These are phyloP conservation scores for Dryadomyces sulphureus DNA, from an alignment of 2,329 filamentous ascomycete species.

Conservation along the genomic window DNA sequence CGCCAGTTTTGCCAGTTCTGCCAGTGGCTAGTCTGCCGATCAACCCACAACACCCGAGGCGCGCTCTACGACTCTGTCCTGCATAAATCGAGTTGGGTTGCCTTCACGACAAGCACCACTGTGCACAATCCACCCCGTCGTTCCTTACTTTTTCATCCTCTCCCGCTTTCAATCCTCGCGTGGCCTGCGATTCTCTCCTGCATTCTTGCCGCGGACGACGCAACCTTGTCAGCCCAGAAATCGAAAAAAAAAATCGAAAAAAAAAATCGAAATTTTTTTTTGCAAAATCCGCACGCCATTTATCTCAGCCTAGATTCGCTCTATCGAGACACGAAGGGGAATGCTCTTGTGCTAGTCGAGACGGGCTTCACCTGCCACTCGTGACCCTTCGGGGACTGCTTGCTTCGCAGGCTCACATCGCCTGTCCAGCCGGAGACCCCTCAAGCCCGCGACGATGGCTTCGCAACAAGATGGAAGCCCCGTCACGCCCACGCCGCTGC, in stretches of 20 bases:
- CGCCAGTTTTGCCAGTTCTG: background rate
- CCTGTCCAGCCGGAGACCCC: background rate
- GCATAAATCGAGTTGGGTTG: background rate
- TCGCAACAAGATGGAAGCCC: slow-evolving; percentile 10
- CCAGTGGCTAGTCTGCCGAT: background rate
- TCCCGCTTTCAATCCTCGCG: background rate
- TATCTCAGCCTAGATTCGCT: background rate
- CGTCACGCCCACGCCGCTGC: slow-evolving; percentile 11
- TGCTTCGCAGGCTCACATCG: slow-evolving; percentile 2
- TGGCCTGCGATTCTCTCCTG: background rate
- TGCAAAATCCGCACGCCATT: background rate
- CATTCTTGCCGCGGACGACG: background rate
- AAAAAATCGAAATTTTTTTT: no score
- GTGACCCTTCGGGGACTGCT: background rate
- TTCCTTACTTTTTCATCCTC: background rate
- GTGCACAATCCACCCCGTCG: background rate
- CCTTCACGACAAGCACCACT: background rate
- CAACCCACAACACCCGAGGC: background rate
- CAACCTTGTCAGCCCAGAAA: background rate
- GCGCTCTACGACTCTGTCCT: background rate
- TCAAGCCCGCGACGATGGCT: slow-evolving; percentile 6
- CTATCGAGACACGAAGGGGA: background rate
- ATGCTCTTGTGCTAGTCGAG: slow-evolving; percentile 2
- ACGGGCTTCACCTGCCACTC: background rate
- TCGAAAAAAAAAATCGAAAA: no score